Evolutionary conservation across 2,329 filamentous ascomycete species (phyloP).

Genomic region (Fulvia fulva): DNA sequence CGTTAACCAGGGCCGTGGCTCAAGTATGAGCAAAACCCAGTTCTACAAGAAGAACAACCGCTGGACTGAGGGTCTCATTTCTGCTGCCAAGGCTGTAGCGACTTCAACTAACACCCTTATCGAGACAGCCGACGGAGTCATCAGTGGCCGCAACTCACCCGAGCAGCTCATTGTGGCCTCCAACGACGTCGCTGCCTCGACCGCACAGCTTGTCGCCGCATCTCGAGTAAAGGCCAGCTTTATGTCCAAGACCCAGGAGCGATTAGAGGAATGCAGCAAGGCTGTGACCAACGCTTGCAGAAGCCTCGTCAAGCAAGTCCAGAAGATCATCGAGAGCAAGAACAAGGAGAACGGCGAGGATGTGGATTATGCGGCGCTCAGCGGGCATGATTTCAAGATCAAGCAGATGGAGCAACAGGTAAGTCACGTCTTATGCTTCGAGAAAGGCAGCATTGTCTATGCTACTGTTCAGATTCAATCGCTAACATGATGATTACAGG

Average conservation of each 20-base stretch:
- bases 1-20: slow-evolving; percentile 85
- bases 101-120: slow-evolving; percentile 92
- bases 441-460: not conserved
- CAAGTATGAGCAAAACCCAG: slow-evolving; percentile 68
- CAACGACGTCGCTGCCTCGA: slow-evolving; percentile 93
- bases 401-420: slow-evolving; percentile 99
- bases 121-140: slow-evolving; percentile 94
- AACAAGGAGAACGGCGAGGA: slow-evolving; percentile 71
- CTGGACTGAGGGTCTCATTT: slow-evolving; percentile 97
- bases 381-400: slow-evolving; percentile 95
- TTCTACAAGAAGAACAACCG: slow-evolving; percentile 99
- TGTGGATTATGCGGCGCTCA: slow-evolving; percentile 83
- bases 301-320: slow-evolving; percentile 84
- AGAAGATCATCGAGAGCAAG: slow-evolving; percentile 86
- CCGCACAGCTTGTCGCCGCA: slow-evolving; percentile 92
- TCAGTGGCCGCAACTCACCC: slow-evolving; percentile 84
- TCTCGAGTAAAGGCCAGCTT: slow-evolving; percentile 95
- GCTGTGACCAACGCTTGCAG: slow-evolving; percentile 87
- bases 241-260: slow-evolving; percentile 95
- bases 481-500: slow-evolving; percentile 50
- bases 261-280: slow-evolving; percentile 84
- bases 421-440: slow-evolving; percentile 37
- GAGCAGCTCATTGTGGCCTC: slow-evolving; percentile 97
- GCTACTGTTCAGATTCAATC: not conserved
- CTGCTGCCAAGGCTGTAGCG: slow-evolving; percentile 93